Base-by-base conservation (phyloP, 2,329 filamentous ascomycete genomes). In the Pseudogymnoascus sp. region DNA sequence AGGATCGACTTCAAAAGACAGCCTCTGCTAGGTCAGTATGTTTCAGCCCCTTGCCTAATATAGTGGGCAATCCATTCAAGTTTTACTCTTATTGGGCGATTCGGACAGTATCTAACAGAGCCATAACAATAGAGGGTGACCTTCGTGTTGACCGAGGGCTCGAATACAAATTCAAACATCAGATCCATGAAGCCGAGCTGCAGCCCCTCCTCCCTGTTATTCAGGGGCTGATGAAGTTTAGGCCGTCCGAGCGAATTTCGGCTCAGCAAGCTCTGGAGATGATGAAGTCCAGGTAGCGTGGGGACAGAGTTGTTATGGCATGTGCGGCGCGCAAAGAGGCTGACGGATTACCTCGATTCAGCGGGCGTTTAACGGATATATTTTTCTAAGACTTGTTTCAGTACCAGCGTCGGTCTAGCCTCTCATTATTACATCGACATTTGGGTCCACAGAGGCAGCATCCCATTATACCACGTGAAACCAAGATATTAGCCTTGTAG, bases 201-300 rank as follows among this genome's bases (percentile, higher is more conserved):
- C 38, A 61, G 31, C 33, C 25, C 23, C 37, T 61, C 8, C 59
- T 61, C 21, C 59, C 35, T 43, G 59, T 61, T 31, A 61, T 61
- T 12, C 31, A 49, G 35, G 59, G 59, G 6, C 5, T 61, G 23
- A 41, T 61, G 37, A 61, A 16, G 23, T 61, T 61, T 14, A 61
- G 5, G 12, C 59, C 59, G 9, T 18, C n/a, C 9, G 59, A 61
- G 25, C 21, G 59, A 31, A 28, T 61, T 61, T 61, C 59, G 25
- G 38, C 59, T 8, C 43, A 31, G 16, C 18, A 61, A 49, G 59
- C 59, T 12, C 23, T 61, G 18, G 38, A 25, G 16, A 21, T 61
- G 12, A 14, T 61, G 4, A 12, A 2, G 5, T 21, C 49, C 28
- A 33, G 0, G 16, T 55, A 55, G n/a, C 9, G 5, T 9, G 7